These are phyloP conservation scores for Xylariaceae sp. DNA, from an alignment of 2,329 filamentous ascomycete species.

Conservation along the genomic window DNA sequence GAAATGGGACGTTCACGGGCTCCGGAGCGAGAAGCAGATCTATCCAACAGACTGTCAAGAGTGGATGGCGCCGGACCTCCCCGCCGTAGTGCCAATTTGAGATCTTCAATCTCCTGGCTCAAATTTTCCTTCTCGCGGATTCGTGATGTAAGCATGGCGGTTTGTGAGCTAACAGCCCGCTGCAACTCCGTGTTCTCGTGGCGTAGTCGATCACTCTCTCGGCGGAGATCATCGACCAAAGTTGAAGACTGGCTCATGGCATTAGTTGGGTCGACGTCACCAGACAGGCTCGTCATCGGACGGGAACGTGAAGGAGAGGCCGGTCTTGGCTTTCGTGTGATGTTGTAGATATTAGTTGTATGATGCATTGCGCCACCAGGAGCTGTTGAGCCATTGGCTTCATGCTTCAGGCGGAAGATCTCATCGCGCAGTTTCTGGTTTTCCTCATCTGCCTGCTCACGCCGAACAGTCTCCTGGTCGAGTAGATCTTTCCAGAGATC, in stretches of 20 bases:
- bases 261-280: constrained; percentile 48
- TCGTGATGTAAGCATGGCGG: constrained; percentile 93
- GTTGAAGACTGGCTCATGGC: constrained; percentile 58
- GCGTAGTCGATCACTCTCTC: constrained; percentile 69
- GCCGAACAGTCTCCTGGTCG: constrained; percentile 82
- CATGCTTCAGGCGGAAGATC: constrained; percentile 66
- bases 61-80: constrained; percentile 60
- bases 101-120: constrained; percentile 94
- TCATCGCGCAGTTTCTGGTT: constrained; percentile 82
- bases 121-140: constrained; percentile 93
- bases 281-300: constrained; percentile 47
- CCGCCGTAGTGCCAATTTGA: constrained; percentile 82
- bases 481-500: constrained; percentile 95
- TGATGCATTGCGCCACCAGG: constrained; percentile 42
- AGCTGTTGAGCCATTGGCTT: constrained; percentile 37
- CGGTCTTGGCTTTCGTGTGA: constrained; percentile 51
- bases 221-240: constrained; percentile 70
- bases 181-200: constrained; percentile 91
- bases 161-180: constrained; percentile 90
- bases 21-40: constrained; percentile 82
- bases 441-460: constrained; percentile 88
- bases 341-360: constrained; percentile 64
- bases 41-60: constrained; percentile 86
- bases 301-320: constrained; percentile 43
- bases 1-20: constrained; percentile 68